Conservation (phyloP, 371 early-diverging fungal species). For the Mycotypha africana region DNA sequence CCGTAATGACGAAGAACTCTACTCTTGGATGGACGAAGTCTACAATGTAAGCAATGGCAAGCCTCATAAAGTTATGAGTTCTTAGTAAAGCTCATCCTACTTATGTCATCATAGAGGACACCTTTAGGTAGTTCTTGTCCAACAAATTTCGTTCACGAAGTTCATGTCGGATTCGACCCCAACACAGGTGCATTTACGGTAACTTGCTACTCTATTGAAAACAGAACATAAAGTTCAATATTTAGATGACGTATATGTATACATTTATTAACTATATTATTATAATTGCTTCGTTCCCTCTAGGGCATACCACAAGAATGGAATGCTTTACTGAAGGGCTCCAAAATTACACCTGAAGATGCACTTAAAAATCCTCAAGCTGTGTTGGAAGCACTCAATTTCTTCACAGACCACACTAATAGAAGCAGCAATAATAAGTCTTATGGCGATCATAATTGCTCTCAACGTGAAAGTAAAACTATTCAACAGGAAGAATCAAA, state of each 20-base stretch:
- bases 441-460: too few species aligned
- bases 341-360: conserved; percentile 93
- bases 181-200: conserved; percentile 76
- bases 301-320: conserved; percentile 93
- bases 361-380: conserved; percentile 95
- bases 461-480: too few species aligned
- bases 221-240: too few species aligned
- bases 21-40: conserved; percentile 84
- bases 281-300: neutral
- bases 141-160: conserved; percentile 80
- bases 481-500: conserved; percentile 43
- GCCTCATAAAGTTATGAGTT: neutral
- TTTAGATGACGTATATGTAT: neutral
- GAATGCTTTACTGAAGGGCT: conserved; percentile 85
- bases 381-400: conserved; percentile 95
- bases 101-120: conserved; percentile 6
- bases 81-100: conserved; percentile 42
- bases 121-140: conserved; percentile 65
- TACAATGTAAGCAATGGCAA: conserved; percentile 62
- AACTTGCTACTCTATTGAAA: too few species aligned
- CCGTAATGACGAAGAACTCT: conserved; percentile 78
- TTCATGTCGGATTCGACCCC: conserved; percentile 87
- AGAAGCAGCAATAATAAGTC: too few species aligned
- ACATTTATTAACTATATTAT: neutral
- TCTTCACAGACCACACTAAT: conserved; percentile 85